Percentiles rank a stretch among this genome's conserved stretches.
These are phyloP conservation scores for Tuber umbilicatum DNA, from an alignment of 495 filamentous ascomycete genomes.

Conservation along the genomic window DNA sequence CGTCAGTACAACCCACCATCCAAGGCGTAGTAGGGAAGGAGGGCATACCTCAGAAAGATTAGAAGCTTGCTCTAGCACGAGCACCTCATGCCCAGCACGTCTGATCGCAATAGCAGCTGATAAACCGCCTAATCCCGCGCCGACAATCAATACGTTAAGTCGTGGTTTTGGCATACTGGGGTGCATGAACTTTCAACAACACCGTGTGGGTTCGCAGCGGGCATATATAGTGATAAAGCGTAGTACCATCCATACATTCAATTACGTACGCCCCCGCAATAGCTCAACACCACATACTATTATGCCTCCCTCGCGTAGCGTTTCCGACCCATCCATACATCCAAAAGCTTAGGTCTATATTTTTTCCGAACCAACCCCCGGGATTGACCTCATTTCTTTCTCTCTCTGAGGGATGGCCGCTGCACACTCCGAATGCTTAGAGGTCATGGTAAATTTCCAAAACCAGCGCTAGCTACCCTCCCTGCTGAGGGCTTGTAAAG, in stretches of 20 bases:
- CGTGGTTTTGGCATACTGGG: slow-evolving; percentile 14
- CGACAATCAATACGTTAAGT: slow-evolving; percentile 49
- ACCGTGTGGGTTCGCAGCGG: background rate
- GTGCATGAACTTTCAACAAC: background rate
- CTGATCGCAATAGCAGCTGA: slow-evolving; percentile 49
- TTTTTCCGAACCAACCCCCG: background rate
- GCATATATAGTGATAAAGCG: background rate
- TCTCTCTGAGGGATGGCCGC: background rate
- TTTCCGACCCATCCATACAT: background rate
- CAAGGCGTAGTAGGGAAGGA: background rate
- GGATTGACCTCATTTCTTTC: background rate
- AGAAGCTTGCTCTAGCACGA: slow-evolving; percentile 48
- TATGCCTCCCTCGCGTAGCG: background rate
- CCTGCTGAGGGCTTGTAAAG: background rate
- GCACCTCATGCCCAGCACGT: slow-evolving; percentile 47
- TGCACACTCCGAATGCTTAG: background rate
- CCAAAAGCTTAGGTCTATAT: background rate
- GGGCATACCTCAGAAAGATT: slow-evolving; percentile 47
- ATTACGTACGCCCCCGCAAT: background rate
- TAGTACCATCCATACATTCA: background rate
- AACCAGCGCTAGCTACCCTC: too few species aligned
- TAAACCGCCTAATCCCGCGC: slow-evolving; percentile 51
- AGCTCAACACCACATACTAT: background rate
- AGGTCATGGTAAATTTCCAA: background rate
- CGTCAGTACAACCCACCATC: background rate